These are phyloP conservation scores for Penicillium crystallinum DNA, from an alignment of 495 filamentous ascomycete genomes.

Conservation along the genomic window DNA sequence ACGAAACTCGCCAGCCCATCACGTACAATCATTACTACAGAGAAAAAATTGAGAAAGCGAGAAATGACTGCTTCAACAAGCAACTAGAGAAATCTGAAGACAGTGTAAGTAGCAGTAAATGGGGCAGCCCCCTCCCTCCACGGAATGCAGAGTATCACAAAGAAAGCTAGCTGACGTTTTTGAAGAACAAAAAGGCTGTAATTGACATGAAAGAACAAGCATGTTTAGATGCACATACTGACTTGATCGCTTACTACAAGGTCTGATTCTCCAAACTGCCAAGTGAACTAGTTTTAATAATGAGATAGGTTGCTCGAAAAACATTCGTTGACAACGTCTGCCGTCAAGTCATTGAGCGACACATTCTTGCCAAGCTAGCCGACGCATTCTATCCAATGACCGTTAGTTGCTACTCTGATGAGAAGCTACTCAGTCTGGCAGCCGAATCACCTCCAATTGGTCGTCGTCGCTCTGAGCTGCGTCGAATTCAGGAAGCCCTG, in stretches of 20 bases:
- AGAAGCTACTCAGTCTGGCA: constrained; percentile 4
- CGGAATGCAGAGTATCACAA: neutral
- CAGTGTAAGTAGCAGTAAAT: neutral
- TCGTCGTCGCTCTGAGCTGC: constrained; percentile 1
- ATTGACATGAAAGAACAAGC: constrained; percentile 22
- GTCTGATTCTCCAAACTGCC: neutral
- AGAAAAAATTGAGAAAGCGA: constrained; percentile 34
- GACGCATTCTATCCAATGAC: neutral
- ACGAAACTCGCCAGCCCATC: constrained; percentile 37
- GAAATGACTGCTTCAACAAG: constrained; percentile 11
- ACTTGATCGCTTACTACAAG: constrained; percentile 30
- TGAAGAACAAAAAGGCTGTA: neutral
- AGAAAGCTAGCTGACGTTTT: neutral
- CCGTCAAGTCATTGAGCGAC: constrained; percentile 34
- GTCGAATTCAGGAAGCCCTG: constrained; percentile 1
- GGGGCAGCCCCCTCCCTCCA: too few species aligned
- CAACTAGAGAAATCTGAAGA: neutral
- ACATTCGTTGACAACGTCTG: constrained; percentile 39
- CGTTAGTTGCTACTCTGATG: constrained; percentile 2
- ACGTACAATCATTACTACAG: constrained; percentile 48
- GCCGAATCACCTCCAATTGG: neutral
- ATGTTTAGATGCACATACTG: constrained; percentile 17
- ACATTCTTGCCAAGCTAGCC: constrained; percentile 12
- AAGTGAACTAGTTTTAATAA: neutral
- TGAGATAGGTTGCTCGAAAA: constrained; percentile 29